These are phyloP conservation scores for Leptodermis oblonga DNA, from an alignment of 257 asterid genomes.

Conservation along the genomic window DNA sequence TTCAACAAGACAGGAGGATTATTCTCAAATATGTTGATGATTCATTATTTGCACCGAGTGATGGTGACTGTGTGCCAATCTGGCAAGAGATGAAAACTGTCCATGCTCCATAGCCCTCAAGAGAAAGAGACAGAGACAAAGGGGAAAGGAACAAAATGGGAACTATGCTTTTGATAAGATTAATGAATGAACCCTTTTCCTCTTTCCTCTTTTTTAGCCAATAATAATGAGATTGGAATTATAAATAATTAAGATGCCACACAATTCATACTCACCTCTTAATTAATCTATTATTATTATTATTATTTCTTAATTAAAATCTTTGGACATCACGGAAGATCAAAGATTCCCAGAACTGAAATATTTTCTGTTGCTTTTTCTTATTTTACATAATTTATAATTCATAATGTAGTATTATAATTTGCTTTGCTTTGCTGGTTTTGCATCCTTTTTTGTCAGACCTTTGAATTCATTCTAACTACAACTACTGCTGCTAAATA, in stretches of 20 bases:
- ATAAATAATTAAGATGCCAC: constrained; percentile 10
- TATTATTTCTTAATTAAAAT: neutral
- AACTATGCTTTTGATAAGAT: constrained; percentile 10
- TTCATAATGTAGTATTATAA: no score
- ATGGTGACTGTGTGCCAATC: neutral
- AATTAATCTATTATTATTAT: no score
- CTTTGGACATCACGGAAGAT: constrained; percentile 1
- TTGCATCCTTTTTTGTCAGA: neutral
- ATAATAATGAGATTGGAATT: neutral
- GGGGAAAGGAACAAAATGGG: neutral
- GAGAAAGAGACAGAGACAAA: neutral
- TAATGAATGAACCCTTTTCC: constrained; percentile 20
- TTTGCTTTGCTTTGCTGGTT: constrained; percentile 11
- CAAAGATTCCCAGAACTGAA: neutral
- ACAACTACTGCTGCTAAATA: no score
- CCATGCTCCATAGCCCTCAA: no score
- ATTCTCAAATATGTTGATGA: no score
- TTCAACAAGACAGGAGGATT: no score
- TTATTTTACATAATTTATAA: neutral
- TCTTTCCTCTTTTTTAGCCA: neutral
- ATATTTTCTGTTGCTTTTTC: constrained; percentile 9
- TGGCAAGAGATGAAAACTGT: neutral
- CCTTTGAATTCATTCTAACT: neutral
- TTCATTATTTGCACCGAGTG: neutral
- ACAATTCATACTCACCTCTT: constrained; percentile 5